Percentiles rank a stretch among this genome's conserved stretches.
Conservation (phyloP, 2,329 filamentous ascomycete species). For the Xylaria digitata region DNA sequence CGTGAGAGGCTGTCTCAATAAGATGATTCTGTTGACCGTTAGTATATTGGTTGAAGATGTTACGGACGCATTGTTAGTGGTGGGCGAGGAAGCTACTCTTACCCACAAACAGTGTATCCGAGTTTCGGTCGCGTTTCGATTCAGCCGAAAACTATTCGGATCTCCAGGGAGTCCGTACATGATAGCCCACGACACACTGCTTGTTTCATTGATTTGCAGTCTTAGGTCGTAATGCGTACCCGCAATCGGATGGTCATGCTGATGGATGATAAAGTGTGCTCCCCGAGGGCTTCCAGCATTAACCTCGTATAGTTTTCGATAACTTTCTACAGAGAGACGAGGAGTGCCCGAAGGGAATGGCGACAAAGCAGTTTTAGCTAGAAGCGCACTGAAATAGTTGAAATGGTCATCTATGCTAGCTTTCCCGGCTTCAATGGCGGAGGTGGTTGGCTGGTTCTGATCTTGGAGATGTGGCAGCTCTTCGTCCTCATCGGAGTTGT, state of each 20-base stretch:
- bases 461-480: conserved; percentile 16
- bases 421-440: conserved; percentile 56
- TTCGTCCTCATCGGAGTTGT: conserved; percentile 32
- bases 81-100: conserved; percentile 35
- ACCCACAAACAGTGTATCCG: conserved; percentile 70
- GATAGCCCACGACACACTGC: conserved; percentile 72
- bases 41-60: conserved; percentile 6
- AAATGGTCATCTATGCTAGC: conserved; percentile 55
- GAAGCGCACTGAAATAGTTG: conserved; percentile 52
- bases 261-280: conserved; percentile 75
- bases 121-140: conserved; percentile 71
- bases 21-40: conserved; percentile 64
- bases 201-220: conserved; percentile 74
- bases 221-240: conserved; percentile 77
- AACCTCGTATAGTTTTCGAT: conserved; percentile 53
- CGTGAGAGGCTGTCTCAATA: conserved; percentile 65
- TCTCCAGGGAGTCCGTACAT: conserved; percentile 72
- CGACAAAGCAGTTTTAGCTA: conserved; percentile 46
- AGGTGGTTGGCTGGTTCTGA: conserved; percentile 44
- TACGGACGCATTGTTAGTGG: not conserved
- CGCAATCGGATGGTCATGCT: conserved; percentile 78
- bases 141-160: conserved; percentile 64
- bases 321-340: conserved; percentile 52
- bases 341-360: conserved; percentile 44
- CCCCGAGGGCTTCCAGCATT: conserved; percentile 50